Evolutionary conservation across 768 basidiomycete species (phyloP), one percentile per base, ranked within the genome.

Genomic region (Thelephora ganbajun): DNA sequence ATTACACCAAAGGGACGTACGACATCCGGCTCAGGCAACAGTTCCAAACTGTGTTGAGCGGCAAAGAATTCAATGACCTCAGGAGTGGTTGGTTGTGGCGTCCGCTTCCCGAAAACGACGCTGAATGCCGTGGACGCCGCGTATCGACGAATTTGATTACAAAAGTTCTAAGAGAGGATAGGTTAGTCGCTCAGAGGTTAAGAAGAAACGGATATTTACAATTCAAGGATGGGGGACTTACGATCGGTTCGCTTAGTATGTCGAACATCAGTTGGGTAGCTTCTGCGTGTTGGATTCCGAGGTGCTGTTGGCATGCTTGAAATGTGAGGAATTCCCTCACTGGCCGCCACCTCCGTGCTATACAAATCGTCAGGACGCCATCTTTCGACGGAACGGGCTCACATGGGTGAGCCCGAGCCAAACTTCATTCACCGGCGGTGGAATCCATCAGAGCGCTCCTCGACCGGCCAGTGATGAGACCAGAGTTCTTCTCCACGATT

Each of bases 271-370:
- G 57, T 36, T 64, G 64, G 9, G 52, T 51, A 3, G 61, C 50
- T 46, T 64, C 64, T 2, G 59, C 60, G 5, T 46, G 48, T 43
- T 63, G 62, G 16, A 62, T 57, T 6, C 55, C 60, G 6, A 56
- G 50, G 44, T 54, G 58, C 11, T 45, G 46, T 3, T 44, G 46
- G 33, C 50, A 48, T 5, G 58, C 54, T 33, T 59, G 37, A 22
- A 22, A 6, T 4, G 37, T 39, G 20, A 39, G 37, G 16, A 39
- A 5, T 11, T 39, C 37, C n/a, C 11, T 39, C 37, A 22, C 37
- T 6, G 37, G 4, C 37, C 37, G 37, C 20, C 37, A 39, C 20
- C 5, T 11, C 16, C 20, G 16, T 39, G 16, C 37, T 39, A 39
- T n/a, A n/a, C n/a, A 39, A n/a, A 39, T n/a, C 37, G 20, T 39